Percentiles rank a stretch among this genome's conserved stretches.
Evolutionary conservation across 2,329 filamentous ascomycete genomes (phyloP).

Genomic region (Fusarium drepaniforme): DNA sequence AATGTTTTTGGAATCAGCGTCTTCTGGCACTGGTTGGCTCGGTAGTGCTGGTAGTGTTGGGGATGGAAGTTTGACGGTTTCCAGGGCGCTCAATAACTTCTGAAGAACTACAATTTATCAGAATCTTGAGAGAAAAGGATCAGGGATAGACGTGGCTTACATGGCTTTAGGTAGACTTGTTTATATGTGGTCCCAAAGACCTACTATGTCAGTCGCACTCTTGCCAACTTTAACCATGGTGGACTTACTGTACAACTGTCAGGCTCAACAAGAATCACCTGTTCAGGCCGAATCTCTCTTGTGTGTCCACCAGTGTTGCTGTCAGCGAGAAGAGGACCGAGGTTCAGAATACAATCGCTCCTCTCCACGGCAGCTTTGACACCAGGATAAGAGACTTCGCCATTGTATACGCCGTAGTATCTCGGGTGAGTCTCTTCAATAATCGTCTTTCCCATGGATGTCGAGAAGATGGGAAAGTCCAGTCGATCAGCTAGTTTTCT

Average conservation of each 20-base stretch:
- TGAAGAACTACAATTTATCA: conserved; percentile 3
- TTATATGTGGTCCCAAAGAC: not conserved
- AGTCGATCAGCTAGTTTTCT: not conserved
- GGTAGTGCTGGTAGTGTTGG: not conserved
- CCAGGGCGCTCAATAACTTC: not conserved
- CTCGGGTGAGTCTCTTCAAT: conserved; percentile 5
- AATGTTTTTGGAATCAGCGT: conserved; percentile 2
- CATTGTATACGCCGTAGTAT: conserved; percentile 21
- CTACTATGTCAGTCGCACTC: not conserved
- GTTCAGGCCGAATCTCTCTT: conserved; percentile 11
- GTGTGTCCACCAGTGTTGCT: conserved; percentile 23
- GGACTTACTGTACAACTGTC: conserved; percentile 2
- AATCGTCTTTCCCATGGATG: conserved; percentile 19
- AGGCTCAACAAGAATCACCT: conserved; percentile 12
- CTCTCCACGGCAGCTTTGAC: conserved; percentile 12
- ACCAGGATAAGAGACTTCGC: conserved; percentile 19
- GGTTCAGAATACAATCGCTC: conserved; percentile 21
- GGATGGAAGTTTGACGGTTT: not conserved
- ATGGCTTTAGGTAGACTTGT: conserved; percentile 10
- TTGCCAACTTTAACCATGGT: not conserved
- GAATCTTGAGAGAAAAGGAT: not conserved
- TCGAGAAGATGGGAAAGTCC: conserved; percentile 13
- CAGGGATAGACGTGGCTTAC: not conserved
- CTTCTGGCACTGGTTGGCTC: not conserved
- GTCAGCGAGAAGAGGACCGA: conserved; percentile 16